Evolutionary conservation across 257 asterid species (phyloP).

Genomic region (Echium plantagineum): DNA sequence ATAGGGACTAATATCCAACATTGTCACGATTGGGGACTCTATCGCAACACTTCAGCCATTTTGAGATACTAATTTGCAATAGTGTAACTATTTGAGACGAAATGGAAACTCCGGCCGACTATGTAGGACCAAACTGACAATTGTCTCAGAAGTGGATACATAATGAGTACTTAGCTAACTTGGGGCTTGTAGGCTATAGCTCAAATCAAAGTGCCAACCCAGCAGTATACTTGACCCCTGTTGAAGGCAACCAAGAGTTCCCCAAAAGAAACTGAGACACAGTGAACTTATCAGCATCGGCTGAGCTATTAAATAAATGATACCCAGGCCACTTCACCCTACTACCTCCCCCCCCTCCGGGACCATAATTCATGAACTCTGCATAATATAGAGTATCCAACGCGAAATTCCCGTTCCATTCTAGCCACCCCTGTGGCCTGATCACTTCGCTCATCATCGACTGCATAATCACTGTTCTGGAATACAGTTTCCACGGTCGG

Average conservation of each 20-base stretch:
- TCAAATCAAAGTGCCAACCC: constrained; percentile 3
- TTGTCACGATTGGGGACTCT: no score
- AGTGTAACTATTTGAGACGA: no score
- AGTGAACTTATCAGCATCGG: constrained; percentile 29
- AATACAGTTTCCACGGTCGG: constrained; percentile 52
- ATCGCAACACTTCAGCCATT: no score
- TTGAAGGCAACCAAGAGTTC: constrained; percentile 17
- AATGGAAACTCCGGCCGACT: no score
- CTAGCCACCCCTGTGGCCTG: constrained; percentile 51
- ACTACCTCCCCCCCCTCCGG: constrained; percentile 33
- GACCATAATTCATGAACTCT: constrained; percentile 49
- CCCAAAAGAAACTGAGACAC: constrained; percentile 25
- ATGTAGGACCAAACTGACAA: no score
- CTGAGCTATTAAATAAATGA: constrained; percentile 24
- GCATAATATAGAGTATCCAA: constrained; percentile 35
- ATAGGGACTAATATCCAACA: no score
- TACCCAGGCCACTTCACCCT: constrained; percentile 66
- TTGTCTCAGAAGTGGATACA: no score
- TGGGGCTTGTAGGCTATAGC: background rate
- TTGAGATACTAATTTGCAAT: no score
- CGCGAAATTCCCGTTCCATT: constrained; percentile 39
- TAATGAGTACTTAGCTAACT: background rate
- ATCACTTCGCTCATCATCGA: constrained; percentile 31
- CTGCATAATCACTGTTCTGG: constrained; percentile 51
- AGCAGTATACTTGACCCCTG: constrained; percentile 12